Percentiles rank a stretch among this genome's conserved stretches.
Conservation (phyloP, 2,329 filamentous ascomycete species). For the Trichoderma harzianum region DNA sequence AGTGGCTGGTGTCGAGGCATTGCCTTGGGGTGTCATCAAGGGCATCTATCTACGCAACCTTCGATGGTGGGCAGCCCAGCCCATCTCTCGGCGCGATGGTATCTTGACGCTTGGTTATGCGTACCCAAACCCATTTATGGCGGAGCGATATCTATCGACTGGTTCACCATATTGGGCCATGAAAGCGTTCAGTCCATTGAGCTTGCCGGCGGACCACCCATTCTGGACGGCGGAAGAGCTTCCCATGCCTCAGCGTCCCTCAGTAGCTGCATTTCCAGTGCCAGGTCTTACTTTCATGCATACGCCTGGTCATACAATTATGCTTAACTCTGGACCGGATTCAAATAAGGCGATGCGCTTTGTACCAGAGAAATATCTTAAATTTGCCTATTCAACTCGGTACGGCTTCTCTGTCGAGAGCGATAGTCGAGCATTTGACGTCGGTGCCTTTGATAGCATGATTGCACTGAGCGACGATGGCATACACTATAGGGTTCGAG, state of each 20-base stretch:
- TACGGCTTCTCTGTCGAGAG: background rate
- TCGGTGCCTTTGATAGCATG: constrained; percentile 14
- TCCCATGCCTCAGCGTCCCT: background rate
- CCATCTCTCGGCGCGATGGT: background rate
- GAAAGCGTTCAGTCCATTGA: background rate
- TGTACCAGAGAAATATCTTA: background rate
- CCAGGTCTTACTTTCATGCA: background rate
- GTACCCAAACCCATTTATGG: background rate
- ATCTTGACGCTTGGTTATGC: background rate
- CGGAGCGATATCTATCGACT: background rate
- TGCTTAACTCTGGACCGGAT: background rate
- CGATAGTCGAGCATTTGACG: constrained; percentile 7
- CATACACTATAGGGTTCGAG: constrained; percentile 8
- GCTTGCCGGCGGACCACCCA: background rate
- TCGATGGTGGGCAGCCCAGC: constrained; percentile 11
- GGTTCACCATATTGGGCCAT: background rate
- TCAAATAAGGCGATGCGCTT: background rate
- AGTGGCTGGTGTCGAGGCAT: constrained; percentile 8
- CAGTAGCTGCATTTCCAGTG: background rate
- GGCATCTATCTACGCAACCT: constrained; percentile 14
- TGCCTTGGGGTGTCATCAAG: constrained; percentile 16
- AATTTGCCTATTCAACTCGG: background rate
- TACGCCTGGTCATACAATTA: background rate
- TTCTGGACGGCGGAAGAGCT: background rate
- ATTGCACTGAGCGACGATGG: constrained; percentile 11